Conservation (phyloP, 2,329 filamentous ascomycete species). For the Rhytidhysteron rufulum region DNA sequence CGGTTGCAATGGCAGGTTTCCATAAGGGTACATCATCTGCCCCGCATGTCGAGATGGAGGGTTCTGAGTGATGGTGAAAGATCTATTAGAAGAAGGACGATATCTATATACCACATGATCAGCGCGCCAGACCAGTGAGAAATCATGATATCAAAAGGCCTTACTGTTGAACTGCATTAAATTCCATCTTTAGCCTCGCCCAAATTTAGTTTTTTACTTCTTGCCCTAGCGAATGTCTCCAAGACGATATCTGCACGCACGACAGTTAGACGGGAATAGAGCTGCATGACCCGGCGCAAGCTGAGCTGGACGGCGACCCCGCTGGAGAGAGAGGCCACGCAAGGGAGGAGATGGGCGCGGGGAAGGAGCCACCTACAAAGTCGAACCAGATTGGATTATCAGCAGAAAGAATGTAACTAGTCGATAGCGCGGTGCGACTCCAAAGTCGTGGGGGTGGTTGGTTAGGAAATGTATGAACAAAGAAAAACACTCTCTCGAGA, state of each 20-base stretch:
- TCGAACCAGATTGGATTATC: constrained; percentile 13
- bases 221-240: constrained; percentile 18
- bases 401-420: constrained; percentile 34
- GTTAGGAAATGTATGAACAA: too few relatives aligned
- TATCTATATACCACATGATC: constrained; percentile 29
- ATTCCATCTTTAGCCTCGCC: constrained; percentile 37
- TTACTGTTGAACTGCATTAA: constrained; percentile 40
- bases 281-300: constrained; percentile 13
- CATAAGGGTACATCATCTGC: constrained; percentile 36
- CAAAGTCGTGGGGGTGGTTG: constrained; percentile 20
- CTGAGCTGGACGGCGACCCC: constrained; percentile 15
- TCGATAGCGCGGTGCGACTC: constrained; percentile 31
- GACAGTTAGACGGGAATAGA: constrained; percentile 23
- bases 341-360: constrained; percentile 21
- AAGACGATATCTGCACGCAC: constrained; percentile 16
- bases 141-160: constrained; percentile 13
- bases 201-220: constrained; percentile 20
- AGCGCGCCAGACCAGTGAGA: constrained; percentile 11
- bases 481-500: too few relatives aligned
- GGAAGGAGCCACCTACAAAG: constrained; percentile 28
- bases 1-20: constrained; percentile 19
- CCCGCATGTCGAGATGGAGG: constrained; percentile 22
- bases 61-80: constrained; percentile 27
- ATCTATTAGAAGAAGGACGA: constrained; percentile 32
- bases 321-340: constrained; percentile 18